Base-by-base conservation (phyloP, 2,329 filamentous ascomycete species). In the Aspergillus pseudoviridinutans region DNA sequence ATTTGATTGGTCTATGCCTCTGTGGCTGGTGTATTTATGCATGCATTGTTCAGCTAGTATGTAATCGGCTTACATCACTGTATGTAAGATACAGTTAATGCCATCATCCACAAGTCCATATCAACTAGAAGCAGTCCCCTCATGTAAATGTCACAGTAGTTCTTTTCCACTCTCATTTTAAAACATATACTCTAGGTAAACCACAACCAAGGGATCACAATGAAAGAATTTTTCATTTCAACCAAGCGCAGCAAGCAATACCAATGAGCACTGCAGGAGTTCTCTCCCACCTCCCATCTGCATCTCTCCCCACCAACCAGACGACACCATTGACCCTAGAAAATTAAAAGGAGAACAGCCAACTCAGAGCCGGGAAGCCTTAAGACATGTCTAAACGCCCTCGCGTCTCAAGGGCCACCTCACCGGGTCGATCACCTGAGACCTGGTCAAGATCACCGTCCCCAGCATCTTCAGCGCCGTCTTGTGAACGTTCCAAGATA, bases 331-430 rank as follows among this genome's bases (percentile, higher is more conserved):
- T 22, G 20, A 47, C 20, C 42, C 10, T 9, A 20, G n/a, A 47
- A 46, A 14, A 47, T 5, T 22, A 27, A 47, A 9, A 47, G 22
- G 12, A 47, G 22, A 47, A 27, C 8, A 4, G 44, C 12, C 42
- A 47, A 47, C 44, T 24, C 44, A 47, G 44, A 27, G 25, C 6
- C 20, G 32, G 54, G 52, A 54, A 58, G 61, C 51, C 53, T 46
- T 46, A 46, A 64, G 50, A 55, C 50, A 87, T 87, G 85, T 78
- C 78, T 65, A 88, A 88, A 74, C 85, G 85, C 71, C 79, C 80
- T 73, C 78, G 82, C 72, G 76, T 78, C 62, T 82, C 80, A 57
- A 66, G 74, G 61, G 75, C 76, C 58, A 72, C 75, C 29, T 72
- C 74, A 64, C 68, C 73, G 65, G 73, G 74, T 54, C 68, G 53